A percentile compares a stretch with the other conserved stretches of the same genome.
Evolutionary conservation across 2,329 filamentous ascomycete genomes (phyloP).

Genomic region (Venturia aucupariae): DNA sequence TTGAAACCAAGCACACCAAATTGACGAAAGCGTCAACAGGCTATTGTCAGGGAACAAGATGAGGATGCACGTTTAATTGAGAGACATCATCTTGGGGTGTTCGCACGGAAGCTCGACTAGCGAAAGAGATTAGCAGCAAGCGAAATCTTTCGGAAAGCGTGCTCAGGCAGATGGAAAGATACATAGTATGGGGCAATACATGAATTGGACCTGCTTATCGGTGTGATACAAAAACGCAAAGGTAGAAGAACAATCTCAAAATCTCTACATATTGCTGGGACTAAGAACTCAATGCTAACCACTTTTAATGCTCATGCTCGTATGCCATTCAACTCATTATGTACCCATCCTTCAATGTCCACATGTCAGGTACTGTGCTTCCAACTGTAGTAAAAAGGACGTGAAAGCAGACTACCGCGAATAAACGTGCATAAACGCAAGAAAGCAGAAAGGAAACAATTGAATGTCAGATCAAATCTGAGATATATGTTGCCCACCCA

Average conservation of each 20-base stretch:
- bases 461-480: conserved; percentile 6
- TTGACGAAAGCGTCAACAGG: no score
- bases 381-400: not conserved
- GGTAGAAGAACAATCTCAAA: not conserved
- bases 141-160: no score
- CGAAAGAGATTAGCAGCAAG: no score
- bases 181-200: no score
- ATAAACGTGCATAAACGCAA: not conserved
- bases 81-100: no score
- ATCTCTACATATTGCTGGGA: not conserved
- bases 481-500: not conserved
- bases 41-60: no score
- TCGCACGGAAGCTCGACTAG: no score
- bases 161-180: no score
- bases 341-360: not conserved
- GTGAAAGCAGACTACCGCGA: not conserved
- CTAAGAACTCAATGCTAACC: not conserved
- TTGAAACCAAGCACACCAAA: no score
- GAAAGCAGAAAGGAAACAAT: not conserved
- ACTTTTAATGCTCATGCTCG: not conserved
- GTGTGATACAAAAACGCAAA: no score
- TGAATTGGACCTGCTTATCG: no score
- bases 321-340: not conserved
- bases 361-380: not conserved
- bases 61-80: no score